Evolutionary conservation across 2,329 filamentous ascomycete genomes (phyloP), one percentile per base, ranked within the genome.

Genomic region (Apiospora aurea): DNA sequence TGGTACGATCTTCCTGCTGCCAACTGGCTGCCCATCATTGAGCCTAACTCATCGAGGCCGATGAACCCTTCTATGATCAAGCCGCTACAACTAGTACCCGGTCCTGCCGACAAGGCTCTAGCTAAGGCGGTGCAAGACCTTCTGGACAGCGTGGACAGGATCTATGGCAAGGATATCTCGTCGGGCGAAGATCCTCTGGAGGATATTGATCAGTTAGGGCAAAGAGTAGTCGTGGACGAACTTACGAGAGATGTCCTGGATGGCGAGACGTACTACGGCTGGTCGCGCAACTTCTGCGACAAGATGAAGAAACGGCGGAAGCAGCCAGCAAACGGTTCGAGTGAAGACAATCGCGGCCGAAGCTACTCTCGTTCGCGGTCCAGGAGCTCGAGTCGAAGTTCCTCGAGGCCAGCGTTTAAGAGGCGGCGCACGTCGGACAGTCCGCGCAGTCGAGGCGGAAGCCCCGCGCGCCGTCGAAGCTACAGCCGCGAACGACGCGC

Each of bases 1-100:
- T 97, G 92, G 89, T 93, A 95, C 82, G 94, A 97, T 75, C 84
- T 97, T 0, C 94, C 94, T 0, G 94, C 94, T 1, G 92, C 90
- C 1, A 96, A 94, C 75, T 92, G 95, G 85, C 88, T 97, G 67
- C 93, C 93, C 5, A 91, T 93, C 71, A 90, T 97, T 73, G 89
- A 93, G 51, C 93, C 92, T 5, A 92, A 96, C 78, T 94, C 93
- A 0, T 90, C 90, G 11, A 87, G 89, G 69, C 91, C 94, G 8
- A 94, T 97, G 83, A 90, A 92, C 61, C 88, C 93, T 0, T 85
- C 90, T 10, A 87, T 90, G 76, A 89, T 96, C 75, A 92, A 90
- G 74, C 93, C 94, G 4, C 84, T 96, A 46, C 90, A 92, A 71
- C 89, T 97, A 70, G 84, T 87, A 2, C 83, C 91, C 0, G 93